A percentile compares a stretch with the other conserved stretches of the same genome.
These are phyloP conservation scores for Xylaria sp. DNA, from an alignment of 2,329 filamentous ascomycete genomes.

Conservation along the genomic window DNA sequence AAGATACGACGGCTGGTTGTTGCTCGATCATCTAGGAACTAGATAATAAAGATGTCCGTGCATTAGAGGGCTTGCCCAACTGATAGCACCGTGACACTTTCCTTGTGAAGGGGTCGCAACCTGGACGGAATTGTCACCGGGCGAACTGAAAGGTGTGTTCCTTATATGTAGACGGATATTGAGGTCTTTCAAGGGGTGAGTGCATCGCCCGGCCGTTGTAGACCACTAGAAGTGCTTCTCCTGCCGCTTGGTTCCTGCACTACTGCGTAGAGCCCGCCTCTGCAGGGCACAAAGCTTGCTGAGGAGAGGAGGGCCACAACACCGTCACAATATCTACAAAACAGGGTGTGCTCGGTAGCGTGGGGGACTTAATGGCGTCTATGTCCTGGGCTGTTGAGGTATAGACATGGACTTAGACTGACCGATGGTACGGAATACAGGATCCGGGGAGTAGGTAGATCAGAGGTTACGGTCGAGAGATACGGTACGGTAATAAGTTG, in stretches of 20 bases:
- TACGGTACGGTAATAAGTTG: slow-evolving; percentile 3
- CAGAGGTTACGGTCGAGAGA: slow-evolving; percentile 3
- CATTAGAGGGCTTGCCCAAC: slow-evolving; percentile 2
- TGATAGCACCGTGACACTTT: slow-evolving; percentile 1
- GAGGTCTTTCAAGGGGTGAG: not conserved
- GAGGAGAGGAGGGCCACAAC: slow-evolving; percentile 3
- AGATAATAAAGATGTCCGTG: slow-evolving; percentile 1
- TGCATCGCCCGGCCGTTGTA: slow-evolving; percentile 5
- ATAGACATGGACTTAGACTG: not conserved
- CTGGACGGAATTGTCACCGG: not conserved
- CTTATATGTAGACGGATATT: not conserved
- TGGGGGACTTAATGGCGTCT: slow-evolving; percentile 9
- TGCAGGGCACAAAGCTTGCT: slow-evolving; percentile 9
- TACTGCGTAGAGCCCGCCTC: slow-evolving; percentile 13
- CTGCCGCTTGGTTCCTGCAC: slow-evolving; percentile 4
- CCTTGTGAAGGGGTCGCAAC: not conserved
- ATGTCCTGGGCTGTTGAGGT: slow-evolving; percentile 7
- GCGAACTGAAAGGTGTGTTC: not conserved
- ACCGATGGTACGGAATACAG: not conserved
- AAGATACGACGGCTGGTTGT: slow-evolving; percentile 1
- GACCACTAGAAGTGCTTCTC: slow-evolving; percentile 3
- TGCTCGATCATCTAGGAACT: slow-evolving; percentile 2
- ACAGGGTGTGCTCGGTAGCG: slow-evolving; percentile 3
- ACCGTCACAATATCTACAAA: slow-evolving; percentile 18
- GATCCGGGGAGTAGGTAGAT: slow-evolving; percentile 6